Evolutionary conservation across 139 green algal genomes (phyloP), one percentile per base, ranked within the genome.

Genomic region (Spirogloea muscicola): DNA sequence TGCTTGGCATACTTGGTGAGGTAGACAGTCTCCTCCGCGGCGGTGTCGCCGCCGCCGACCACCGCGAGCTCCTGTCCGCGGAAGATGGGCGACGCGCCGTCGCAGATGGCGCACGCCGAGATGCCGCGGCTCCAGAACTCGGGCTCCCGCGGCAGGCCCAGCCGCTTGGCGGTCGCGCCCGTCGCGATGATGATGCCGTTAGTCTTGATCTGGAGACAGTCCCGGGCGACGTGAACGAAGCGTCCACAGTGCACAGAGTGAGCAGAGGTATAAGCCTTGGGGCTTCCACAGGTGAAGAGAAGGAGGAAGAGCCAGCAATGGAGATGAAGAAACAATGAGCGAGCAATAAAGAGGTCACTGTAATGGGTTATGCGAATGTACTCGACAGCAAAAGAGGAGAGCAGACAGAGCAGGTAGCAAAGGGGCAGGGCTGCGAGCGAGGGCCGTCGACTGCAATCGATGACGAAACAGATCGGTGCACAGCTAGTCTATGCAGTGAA

Each of bases 61-160:
- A 98, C 94, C 38, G 94, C 94, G 51, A 99, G 81, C 63, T 94
- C 86, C 69, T 83, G 76, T 10, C 68, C 76, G 57, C 74, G 72
- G 64, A 88, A 88, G 36, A 84, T 80, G 10, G 82, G 82, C 3
- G 37, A 66, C 16, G 84, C 77, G 82, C 94, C 94, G 77, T 98
- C 94, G 77, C 94, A 98, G 82, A 98, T 97, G 29, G 94, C 94
- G 66, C 94, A 98, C 3, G 94, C 94, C 29, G 77, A 90, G 79
- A 98, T 98, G 65, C 94, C 94, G 34, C 86, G 87, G 68, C 75
- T 88, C 94, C 94, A 98, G 75, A 92, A 98, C 69, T 85, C 80
- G 34, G 89, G 27, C 82, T 98, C 94, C 29, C 65, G 89, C 10
- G 94, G 94, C 25, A 98, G 86, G 57, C 79, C 76, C 41, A 98